Conservation (phyloP, 139 green algal species). For the Haematococcus lacustris region DNA sequence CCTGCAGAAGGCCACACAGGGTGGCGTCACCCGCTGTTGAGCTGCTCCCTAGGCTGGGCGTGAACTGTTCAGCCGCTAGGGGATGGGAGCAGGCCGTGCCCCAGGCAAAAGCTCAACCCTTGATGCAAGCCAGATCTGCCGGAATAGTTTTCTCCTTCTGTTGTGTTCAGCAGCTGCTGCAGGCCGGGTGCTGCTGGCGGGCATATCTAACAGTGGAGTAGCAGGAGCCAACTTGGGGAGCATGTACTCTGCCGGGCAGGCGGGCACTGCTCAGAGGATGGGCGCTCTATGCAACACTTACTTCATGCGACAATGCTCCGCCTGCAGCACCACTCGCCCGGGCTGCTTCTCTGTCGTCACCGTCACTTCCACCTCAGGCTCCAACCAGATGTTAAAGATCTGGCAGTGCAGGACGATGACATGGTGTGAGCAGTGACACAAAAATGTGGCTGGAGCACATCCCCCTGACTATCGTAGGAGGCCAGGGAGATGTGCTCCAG, state of each 20-base stretch:
- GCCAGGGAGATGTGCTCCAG: no score
- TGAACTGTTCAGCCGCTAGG: no score
- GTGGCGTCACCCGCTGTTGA: no score
- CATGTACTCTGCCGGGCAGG: background rate
- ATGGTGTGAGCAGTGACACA: no score
- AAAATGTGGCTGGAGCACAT: no score
- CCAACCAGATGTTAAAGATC: constrained; percentile 52
- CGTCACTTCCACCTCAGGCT: constrained; percentile 47
- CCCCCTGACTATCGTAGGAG: no score
- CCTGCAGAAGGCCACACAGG: no score
- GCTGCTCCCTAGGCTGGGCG: no score
- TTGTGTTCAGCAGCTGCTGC: background rate
- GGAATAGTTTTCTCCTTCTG: background rate
- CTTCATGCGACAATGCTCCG: constrained; percentile 34
- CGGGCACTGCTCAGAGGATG: background rate
- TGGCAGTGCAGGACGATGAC: no score
- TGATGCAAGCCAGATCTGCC: background rate
- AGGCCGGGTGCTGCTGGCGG: background rate
- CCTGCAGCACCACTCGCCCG: constrained; percentile 22
- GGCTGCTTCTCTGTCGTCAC: constrained; percentile 1
- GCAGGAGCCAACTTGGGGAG: background rate
- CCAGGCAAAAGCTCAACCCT: background rate
- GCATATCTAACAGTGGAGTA: background rate
- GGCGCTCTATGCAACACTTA: background rate
- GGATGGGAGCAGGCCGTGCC: background rate